phyloP scores from a whole-genome alignment of 1,284 basidiomycete genomes.

The Neonothopanus nambi region DNA sequence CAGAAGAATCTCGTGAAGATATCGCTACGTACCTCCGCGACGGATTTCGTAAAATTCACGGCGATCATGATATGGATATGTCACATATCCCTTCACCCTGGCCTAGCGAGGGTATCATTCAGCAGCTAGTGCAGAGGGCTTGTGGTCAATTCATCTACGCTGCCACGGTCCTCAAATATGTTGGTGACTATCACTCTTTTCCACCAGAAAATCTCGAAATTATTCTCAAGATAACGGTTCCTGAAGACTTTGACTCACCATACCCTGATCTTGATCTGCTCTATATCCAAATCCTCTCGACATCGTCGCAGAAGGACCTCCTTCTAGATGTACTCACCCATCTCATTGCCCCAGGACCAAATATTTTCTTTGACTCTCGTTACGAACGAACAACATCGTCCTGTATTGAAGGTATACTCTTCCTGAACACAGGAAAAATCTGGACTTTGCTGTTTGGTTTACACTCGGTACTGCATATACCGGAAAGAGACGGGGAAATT shows the following conservation, averaged over 20 bases:
- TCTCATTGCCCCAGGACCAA: not conserved
- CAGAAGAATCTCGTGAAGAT: not conserved
- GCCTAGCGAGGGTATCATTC: constrained; percentile 21
- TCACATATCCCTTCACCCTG: constrained; percentile 13
- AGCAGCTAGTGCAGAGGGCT: constrained; percentile 23
- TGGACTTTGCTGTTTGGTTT: not conserved
- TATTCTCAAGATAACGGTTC: constrained; percentile 16
- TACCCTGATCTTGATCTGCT: constrained; percentile 29
- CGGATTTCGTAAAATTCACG: not conserved
- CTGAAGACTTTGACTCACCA: constrained; percentile 5
- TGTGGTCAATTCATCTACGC: constrained; percentile 29
- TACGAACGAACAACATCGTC: not conserved
- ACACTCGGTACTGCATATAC: constrained; percentile 5
- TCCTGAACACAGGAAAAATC: not conserved
- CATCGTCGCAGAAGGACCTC: not conserved
- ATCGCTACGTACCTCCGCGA: constrained; percentile 1
- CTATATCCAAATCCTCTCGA: constrained; percentile 6
- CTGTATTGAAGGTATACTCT: constrained; percentile 1
- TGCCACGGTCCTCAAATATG: constrained; percentile 26
- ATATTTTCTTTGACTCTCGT: not conserved
- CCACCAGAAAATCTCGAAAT: constrained; percentile 26
- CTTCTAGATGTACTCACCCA: constrained; percentile 1
- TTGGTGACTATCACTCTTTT: constrained; percentile 22
- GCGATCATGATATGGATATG: not conserved
- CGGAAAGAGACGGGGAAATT: not conserved